Evolutionary conservation across 495 filamentous ascomycete genomes (phyloP).

Genomic region (Pseudevernia furfuracea): DNA sequence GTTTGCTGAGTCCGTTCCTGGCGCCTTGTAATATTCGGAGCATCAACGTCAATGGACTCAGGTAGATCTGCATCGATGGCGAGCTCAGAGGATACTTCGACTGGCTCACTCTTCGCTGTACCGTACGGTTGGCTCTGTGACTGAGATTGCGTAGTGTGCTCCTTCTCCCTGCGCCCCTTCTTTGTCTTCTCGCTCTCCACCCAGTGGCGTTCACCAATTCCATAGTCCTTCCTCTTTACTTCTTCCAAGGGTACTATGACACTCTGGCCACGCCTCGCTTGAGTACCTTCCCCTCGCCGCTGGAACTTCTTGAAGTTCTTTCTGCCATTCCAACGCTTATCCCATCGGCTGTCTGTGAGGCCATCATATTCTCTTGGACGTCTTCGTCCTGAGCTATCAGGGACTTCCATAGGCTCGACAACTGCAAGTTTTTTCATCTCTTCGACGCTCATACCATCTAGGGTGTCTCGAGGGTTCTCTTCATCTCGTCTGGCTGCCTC

Average conservation of each 20-base stretch:
- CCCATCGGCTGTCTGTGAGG: slow-evolving; percentile 63
- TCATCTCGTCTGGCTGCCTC: slow-evolving; percentile 52
- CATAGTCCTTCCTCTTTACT: slow-evolving; percentile 68
- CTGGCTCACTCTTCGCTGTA: slow-evolving; percentile 27
- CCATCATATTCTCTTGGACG: slow-evolving; percentile 24
- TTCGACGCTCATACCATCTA: slow-evolving; percentile 57
- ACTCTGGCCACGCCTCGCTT: slow-evolving; percentile 40
- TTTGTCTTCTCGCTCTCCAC: slow-evolving; percentile 39
- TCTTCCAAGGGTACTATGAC: slow-evolving; percentile 77
- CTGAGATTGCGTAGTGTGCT: slow-evolving; percentile 27
- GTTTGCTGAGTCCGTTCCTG: slow-evolving; percentile 34
- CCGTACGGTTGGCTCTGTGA: slow-evolving; percentile 25
- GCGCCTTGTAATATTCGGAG: slow-evolving; percentile 28
- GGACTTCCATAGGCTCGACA: slow-evolving; percentile 71
- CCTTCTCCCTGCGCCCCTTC: slow-evolving; percentile 31
- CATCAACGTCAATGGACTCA: slow-evolving; percentile 25
- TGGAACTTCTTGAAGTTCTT: slow-evolving; percentile 95
- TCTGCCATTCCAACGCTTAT: slow-evolving; percentile 86
- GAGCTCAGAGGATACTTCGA: slow-evolving; percentile 26
- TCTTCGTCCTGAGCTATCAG: slow-evolving; percentile 25
- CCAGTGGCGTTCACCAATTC: slow-evolving; percentile 82
- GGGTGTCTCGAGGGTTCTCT: slow-evolving; percentile 42
- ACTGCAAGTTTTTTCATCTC: slow-evolving; percentile 69
- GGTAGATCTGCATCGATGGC: slow-evolving; percentile 26
- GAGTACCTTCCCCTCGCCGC: slow-evolving; percentile 48